These are phyloP conservation scores for Domatiomyces globalis DNA, from an alignment of 2,329 filamentous ascomycete genomes.

Conservation along the genomic window DNA sequence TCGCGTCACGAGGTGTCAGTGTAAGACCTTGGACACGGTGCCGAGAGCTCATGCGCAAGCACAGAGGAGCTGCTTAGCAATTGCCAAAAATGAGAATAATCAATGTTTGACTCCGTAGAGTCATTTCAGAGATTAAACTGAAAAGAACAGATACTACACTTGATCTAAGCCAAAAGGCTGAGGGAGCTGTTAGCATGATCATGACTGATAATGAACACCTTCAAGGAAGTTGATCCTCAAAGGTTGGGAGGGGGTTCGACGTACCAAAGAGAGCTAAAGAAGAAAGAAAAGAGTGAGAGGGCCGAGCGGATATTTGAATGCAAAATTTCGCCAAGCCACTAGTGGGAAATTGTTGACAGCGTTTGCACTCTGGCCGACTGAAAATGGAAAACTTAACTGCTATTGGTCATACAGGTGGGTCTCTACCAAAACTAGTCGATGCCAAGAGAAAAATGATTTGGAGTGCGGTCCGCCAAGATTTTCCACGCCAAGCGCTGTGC, in stretches of 20 bases:
- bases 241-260: background rate
- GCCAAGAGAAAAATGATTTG: background rate
- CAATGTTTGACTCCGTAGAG: constrained; percentile 54
- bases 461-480: background rate
- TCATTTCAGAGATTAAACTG: constrained; percentile 91
- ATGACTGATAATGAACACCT: background rate
- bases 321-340: background rate
- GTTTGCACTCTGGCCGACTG: background rate
- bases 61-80: constrained; percentile 44
- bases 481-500: background rate
- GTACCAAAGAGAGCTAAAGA: background rate
- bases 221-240: background rate
- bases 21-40: constrained; percentile 65
- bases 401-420: background rate
- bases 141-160: constrained; percentile 96
- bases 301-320: background rate
- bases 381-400: no score
- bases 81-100: constrained; percentile 71
- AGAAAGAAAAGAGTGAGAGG: background rate
- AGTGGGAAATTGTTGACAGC: background rate
- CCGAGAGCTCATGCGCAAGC: constrained; percentile 49
- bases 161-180: constrained; percentile 56
- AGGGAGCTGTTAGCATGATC: constrained; percentile 20
- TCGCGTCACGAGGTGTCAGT: constrained; percentile 63
- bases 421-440: background rate